Conservation (phyloP, 2,329 filamentous ascomycete genomes). For the Leptographium radiaticola region DNA sequence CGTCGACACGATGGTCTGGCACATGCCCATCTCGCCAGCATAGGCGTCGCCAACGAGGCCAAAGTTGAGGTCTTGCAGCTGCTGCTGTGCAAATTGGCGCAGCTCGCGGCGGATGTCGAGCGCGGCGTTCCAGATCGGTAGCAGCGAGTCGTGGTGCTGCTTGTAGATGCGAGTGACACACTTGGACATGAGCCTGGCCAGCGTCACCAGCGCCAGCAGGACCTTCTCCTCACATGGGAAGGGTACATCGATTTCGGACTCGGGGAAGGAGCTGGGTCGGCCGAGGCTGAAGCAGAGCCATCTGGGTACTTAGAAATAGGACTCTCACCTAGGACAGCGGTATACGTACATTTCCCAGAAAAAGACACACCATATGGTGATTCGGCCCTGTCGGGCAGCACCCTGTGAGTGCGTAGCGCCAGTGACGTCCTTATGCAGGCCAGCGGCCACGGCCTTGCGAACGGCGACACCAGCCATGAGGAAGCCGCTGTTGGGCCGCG, state of each 20-base stretch:
- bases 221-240: conserved; percentile 9
- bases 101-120: conserved; percentile 10
- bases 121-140: conserved; percentile 11
- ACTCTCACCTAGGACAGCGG: not conserved
- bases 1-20: conserved; percentile 10
- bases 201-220: conserved; percentile 6
- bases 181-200: conserved; percentile 10
- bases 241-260: conserved; percentile 9
- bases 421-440: conserved; percentile 10
- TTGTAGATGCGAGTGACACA: conserved; percentile 8
- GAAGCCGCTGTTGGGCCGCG: conserved; percentile 8
- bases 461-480: conserved; percentile 8
- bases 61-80: conserved; percentile 6
- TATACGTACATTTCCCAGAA: conserved; percentile 10
- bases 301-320: not conserved
- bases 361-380: conserved; percentile 9
- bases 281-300: conserved; percentile 11
- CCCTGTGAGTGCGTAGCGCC: conserved; percentile 1
- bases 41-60: conserved; percentile 6
- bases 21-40: conserved; percentile 7
- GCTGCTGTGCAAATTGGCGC: conserved; percentile 8
- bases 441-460: conserved; percentile 10
- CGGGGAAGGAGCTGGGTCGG: conserved; percentile 10
- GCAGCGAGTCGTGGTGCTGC: conserved; percentile 9
- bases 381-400: conserved; percentile 6